Evolutionary conservation across 2,329 filamentous ascomycete species (phyloP).

Genomic region (Cladorrhinum sp.): DNA sequence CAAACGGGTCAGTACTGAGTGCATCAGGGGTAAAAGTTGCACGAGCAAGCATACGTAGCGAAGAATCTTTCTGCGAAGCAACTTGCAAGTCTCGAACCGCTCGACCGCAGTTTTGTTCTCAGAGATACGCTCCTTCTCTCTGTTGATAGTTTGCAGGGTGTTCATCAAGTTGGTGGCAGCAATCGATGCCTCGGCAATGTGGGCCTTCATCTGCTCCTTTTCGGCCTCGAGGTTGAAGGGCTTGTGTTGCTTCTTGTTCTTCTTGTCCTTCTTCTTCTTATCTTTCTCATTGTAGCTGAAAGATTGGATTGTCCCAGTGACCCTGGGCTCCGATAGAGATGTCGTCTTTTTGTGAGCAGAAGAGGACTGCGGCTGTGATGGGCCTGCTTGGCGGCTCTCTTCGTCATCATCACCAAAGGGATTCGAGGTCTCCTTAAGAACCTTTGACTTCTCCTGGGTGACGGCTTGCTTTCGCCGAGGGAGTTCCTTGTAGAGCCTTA

Average conservation of each 20-base stretch:
- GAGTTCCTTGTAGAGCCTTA: conserved; percentile 71
- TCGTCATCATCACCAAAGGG: conserved; percentile 68
- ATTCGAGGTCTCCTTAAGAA: conserved; percentile 75
- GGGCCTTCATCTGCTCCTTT: conserved; percentile 78
- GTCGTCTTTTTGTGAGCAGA: conserved; percentile 13
- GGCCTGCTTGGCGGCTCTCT: conserved; percentile 38
- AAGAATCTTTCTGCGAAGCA: conserved; percentile 76
- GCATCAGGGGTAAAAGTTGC: background rate
- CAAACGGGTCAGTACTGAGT: conserved; percentile 22
- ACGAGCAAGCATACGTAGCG: conserved; percentile 62
- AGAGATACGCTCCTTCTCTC: conserved; percentile 82
- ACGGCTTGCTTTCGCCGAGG: conserved; percentile 67
- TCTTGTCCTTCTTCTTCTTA: conserved; percentile 49
- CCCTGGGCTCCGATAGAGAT: conserved; percentile 25
- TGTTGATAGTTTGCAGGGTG: conserved; percentile 82
- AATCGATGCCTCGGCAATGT: conserved; percentile 86
- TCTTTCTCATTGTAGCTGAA: conserved; percentile 46
- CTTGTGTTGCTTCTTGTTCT: conserved; percentile 57
- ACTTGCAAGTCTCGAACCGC: conserved; percentile 83
- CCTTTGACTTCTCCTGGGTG: conserved; percentile 76
- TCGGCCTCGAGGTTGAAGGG: conserved; percentile 84
- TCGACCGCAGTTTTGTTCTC: conserved; percentile 73
- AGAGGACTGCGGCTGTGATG: conserved; percentile 32
- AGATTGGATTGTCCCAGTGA: conserved; percentile 37
- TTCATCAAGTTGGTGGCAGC: conserved; percentile 90